These are phyloP conservation scores for Phytopythium delawarense DNA, from an alignment of 352 stramenopile species.

Conservation along the genomic window DNA sequence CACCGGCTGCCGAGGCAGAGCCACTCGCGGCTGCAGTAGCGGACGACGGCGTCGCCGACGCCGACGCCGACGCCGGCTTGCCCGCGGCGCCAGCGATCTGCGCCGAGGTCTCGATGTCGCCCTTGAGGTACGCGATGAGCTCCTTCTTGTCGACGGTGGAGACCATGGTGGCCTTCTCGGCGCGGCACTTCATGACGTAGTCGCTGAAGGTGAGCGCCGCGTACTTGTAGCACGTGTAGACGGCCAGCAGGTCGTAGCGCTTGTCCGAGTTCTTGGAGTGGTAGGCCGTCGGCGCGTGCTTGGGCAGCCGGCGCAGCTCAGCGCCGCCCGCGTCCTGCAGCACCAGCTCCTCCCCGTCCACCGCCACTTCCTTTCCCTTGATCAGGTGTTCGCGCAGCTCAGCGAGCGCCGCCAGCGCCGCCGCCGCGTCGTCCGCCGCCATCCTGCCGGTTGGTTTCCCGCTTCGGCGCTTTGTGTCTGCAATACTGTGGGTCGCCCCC, in stretches of 20 bases:
- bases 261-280: slow-evolving; percentile 83
- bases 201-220: slow-evolving; percentile 69
- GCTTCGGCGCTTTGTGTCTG: neutral
- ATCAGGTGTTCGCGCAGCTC: slow-evolving; percentile 70
- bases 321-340: slow-evolving; percentile 47
- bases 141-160: slow-evolving; percentile 88
- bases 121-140: slow-evolving; percentile 79
- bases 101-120: slow-evolving; percentile 72
- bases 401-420: slow-evolving; percentile 34
- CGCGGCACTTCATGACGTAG: slow-evolving; percentile 81
- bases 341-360: slow-evolving; percentile 61
- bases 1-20: neutral
- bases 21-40: slow-evolving; percentile 2
- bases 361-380: slow-evolving; percentile 49
- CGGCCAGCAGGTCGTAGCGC: slow-evolving; percentile 77
- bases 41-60: neutral
- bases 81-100: slow-evolving; percentile 48
- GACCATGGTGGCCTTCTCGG: slow-evolving; percentile 75
- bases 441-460: slow-evolving; percentile 2
- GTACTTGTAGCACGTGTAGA: slow-evolving; percentile 81
- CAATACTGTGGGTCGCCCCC: neutral
- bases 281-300: slow-evolving; percentile 70
- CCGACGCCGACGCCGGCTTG: neutral
- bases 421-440: slow-evolving; percentile 11
- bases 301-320: slow-evolving; percentile 44